Conservation (phyloP, 441 rosid genomes). For the Syzygium malaccense region DNA sequence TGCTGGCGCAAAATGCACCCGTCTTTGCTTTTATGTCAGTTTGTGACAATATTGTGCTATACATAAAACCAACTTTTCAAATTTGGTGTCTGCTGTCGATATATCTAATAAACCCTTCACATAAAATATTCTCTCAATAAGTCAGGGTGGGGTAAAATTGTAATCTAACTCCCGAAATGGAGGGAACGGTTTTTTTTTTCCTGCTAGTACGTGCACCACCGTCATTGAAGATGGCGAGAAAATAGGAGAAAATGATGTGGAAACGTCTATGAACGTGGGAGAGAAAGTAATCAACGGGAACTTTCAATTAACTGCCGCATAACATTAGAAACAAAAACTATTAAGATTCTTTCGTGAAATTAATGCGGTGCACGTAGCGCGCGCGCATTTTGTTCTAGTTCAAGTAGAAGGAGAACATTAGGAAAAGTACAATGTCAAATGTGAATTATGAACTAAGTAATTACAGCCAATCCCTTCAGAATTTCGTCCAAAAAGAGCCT, state of each 20-base stretch:
- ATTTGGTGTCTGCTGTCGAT: not conserved
- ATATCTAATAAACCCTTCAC: not conserved
- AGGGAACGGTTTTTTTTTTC: no score
- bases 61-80: not conserved
- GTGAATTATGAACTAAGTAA: not conserved
- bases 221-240: no score
- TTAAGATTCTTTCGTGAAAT: not conserved
- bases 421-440: accelerated
- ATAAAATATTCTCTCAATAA: not conserved
- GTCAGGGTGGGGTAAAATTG: no score
- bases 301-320: not conserved
- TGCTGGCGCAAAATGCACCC: not conserved
- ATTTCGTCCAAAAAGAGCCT: not conserved
- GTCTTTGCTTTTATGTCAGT: not conserved
- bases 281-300: not conserved
- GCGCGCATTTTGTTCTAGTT: not conserved
- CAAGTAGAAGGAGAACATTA: not conserved
- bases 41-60: not conserved
- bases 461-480: accelerated
- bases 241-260: no score
- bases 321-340: not conserved
- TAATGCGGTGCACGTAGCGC: not conserved
- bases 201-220: no score
- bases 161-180: no score
- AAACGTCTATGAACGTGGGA: not conserved